phyloP scores from a whole-genome alignment of 1,284 basidiomycete species.

The Binderoboletus segoi region DNA sequence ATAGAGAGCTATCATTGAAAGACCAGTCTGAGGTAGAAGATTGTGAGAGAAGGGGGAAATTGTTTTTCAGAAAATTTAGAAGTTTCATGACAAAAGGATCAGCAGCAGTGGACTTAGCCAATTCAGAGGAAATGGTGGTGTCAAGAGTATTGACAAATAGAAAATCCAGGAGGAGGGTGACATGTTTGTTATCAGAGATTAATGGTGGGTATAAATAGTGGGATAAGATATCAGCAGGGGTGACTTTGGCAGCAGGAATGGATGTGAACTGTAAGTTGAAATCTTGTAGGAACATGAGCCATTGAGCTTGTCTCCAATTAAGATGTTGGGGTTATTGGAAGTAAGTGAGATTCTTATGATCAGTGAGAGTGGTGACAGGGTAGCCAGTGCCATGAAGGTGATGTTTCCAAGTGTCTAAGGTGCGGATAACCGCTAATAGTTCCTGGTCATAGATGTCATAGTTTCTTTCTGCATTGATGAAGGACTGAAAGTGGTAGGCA shows the following conservation, averaged over 20 bases:
- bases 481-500: conserved; percentile 32
- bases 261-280: conserved; percentile 41
- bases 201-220: not conserved
- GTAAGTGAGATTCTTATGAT: conserved; percentile 45
- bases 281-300: conserved; percentile 33
- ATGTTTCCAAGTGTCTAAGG: conserved; percentile 43
- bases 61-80: too few relatives aligned
- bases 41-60: too few relatives aligned
- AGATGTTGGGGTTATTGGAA: conserved; percentile 34
- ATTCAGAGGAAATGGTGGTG: not conserved
- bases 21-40: too few relatives aligned
- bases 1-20: too few relatives aligned
- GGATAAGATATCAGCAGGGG: conserved; percentile 43
- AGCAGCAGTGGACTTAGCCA: not conserved
- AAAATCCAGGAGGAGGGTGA: not conserved
- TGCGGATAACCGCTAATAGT: conserved; percentile 43
- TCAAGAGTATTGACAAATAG: not conserved
- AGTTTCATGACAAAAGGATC: not conserved
- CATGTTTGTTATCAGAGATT: not conserved
- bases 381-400: conserved; percentile 36
- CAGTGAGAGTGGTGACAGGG: conserved; percentile 35
- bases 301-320: conserved; percentile 40
- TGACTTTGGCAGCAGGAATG: conserved; percentile 30
- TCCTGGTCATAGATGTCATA: conserved; percentile 53
- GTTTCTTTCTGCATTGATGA: conserved; percentile 39